phyloP scores from a whole-genome alignment of 306 rosid genomes.

The Trifolium pratense region DNA sequence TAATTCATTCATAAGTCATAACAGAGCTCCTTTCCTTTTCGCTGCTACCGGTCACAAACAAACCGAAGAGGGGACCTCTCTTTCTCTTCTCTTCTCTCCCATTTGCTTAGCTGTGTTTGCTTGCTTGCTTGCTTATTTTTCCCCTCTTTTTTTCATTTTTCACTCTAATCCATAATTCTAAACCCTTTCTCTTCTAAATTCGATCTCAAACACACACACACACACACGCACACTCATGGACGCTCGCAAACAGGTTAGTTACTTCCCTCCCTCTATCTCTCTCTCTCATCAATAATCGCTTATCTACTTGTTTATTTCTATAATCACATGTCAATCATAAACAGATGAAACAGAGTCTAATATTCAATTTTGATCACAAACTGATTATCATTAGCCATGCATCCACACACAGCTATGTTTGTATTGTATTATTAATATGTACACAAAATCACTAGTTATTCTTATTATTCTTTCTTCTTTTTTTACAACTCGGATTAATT shows the following conservation, averaged over 20 bases:
- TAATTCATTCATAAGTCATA: no score
- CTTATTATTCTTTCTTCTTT: neutral
- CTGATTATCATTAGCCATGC: neutral
- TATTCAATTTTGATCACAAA: neutral
- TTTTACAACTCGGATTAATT: constrained; percentile 2
- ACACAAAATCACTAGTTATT: neutral
- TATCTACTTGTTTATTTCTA: no score
- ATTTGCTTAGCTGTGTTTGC: no score
- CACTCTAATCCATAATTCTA: no score
- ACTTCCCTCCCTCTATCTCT: no score
- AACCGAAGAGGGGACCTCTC: no score
- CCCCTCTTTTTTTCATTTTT: no score
- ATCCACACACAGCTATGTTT: neutral
- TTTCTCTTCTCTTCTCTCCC: no score
- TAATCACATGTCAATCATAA: neutral
- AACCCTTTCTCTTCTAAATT: neutral
- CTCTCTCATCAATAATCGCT: no score
- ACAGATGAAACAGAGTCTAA: neutral
- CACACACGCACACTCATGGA: constrained; percentile 58
- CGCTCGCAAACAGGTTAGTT: constrained; percentile 74
- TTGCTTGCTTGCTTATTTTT: no score
- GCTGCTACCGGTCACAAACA: no score
- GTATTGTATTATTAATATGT: neutral
- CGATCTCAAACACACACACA: constrained; percentile 29
- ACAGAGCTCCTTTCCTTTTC: no score